Base-by-base conservation (phyloP, 352 stramenopile species). In the Ophiocytium majus region DNA sequence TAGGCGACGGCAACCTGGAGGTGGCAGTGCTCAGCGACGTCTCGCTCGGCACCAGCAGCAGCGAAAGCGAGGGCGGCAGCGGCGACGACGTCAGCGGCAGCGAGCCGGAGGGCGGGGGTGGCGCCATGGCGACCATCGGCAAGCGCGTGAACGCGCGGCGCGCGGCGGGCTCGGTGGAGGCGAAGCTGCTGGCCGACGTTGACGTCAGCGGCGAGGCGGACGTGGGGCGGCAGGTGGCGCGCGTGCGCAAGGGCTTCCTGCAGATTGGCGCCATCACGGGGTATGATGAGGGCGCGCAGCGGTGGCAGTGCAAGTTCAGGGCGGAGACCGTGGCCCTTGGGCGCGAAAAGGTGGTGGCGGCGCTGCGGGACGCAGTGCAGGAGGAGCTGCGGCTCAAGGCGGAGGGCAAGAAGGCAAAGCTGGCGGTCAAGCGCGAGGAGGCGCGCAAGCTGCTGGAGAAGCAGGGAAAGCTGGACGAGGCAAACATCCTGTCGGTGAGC, bases 91-190 rank as follows among this genome's bases (percentile, higher is more conserved):
- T 57, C 63, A 50, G 63, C 17, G 81, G 80, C n/a, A 79, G 43
- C 17, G 23, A 28, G 0, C 75, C 66, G 81, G 81, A 85, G 37
- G 81, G 64, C 0, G 81, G 80, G 14, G 81, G 81, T 43, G 81
- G 79, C 28, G 81, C 66, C 19, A 50, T 66, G 34, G 81, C 79
- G 9, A 75, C 79, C 28, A 37, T 85, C 32, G 74, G 66, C 31
- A 85, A 85, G 63, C 71, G 79, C 43, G 43, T 57, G 5, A 57
- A 57, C 5, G 14, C 14, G 43, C 43, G 43, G 43, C 43, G 43
- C 43, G 14, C 5, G 5, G 43, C 43, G 43, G 43, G 43, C 43
- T 57, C 43, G 5, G 14, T 57, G 5, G 43, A 57, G 43, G 43
- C 43, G 5, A 57, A 57, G 43, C 5, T 57, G 43, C 43, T 57